A percentile compares a stretch with the other conserved stretches of the same genome.
Evolutionary conservation across 371 early-diverging fungal genomes (phyloP).

Genomic region (Mucor velutinosus): DNA sequence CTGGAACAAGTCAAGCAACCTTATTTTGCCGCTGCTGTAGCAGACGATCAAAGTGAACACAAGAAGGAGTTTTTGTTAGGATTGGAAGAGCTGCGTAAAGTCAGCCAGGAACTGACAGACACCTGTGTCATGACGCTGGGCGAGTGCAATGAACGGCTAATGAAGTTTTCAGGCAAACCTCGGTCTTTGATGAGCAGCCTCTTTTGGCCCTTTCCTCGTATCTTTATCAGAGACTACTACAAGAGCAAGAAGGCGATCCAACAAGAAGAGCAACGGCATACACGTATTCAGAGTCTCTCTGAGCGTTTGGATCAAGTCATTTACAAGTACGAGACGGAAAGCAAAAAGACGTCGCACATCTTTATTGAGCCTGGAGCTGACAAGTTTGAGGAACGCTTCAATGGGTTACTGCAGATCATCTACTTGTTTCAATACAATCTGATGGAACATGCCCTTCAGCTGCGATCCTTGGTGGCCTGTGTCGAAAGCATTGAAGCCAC

Average conservation of each 20-base stretch:
- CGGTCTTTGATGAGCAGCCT: constrained; percentile 24
- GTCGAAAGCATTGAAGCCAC: constrained; percentile 21
- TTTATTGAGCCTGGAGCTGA: constrained; percentile 3
- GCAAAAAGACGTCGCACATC: neutral
- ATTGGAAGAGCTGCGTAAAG: constrained; percentile 8
- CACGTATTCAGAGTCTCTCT: neutral
- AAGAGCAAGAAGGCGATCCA: neutral
- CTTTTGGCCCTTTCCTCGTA: constrained; percentile 46
- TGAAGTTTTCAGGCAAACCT: constrained; percentile 12
- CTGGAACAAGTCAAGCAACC: neutral
- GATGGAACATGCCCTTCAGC: constrained; percentile 17
- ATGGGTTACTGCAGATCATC: constrained; percentile 5
- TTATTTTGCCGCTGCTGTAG: neutral
- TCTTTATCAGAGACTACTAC: constrained; percentile 21
- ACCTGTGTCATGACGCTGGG: constrained; percentile 10
- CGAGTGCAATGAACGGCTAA: constrained; percentile 19
- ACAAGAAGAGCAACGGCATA: neutral
- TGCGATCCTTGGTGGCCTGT: constrained; percentile 16
- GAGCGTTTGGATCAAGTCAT: constrained; percentile 8
- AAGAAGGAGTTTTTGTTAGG: neutral
- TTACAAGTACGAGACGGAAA: constrained; percentile 2
- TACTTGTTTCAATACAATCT: constrained; percentile 31
- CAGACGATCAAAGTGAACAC: neutral
- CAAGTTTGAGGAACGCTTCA: constrained; percentile 10
- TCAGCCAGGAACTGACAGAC: constrained; percentile 18